Base-by-base conservation (phyloP, 2,329 filamentous ascomycete species). In the Diaporthe amygdali region DNA sequence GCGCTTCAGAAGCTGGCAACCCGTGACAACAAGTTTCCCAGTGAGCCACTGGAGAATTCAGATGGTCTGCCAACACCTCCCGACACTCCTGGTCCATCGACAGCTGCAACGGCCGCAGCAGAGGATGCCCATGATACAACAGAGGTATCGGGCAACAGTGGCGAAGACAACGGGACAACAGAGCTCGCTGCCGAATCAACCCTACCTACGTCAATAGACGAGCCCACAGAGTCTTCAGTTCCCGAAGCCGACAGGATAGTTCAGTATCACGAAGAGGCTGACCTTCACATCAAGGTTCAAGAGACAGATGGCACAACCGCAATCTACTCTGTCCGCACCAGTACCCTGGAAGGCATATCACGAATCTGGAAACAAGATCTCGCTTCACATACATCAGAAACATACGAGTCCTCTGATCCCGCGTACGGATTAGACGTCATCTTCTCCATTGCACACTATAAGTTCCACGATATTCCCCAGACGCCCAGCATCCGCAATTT, bases 371-470 rank as follows among this genome's bases (percentile, higher is more conserved):
- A 69, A 3, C 52, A 71, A 37, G 41, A 66, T 2, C 39, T 73
- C 30, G 64, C 63, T 5, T 30, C 70, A 20, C 59, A 15, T 32
- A 34, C 63, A 14, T 70, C 25, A 8, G 52, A 72, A 2, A 64
- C 73, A 39, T 14, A 49, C 12, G 68, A 63, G 27, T 20, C 37
- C 3, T 32, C 61, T 1, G 71, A 74, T 27, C 27, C 75, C n/a
- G 55, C 66, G 0, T 70, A 66, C 25, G 76, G 76, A 17, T 34
- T 77, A 15, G 73, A 75, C 20, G 44, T 75, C 20, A 41, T 77
- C 27, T 73, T 77, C 34, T 76, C 75, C 2, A 73, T 77, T 22
- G 73, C 73, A 12, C 76, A 77, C 51, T 75, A 74, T 69, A 75
- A 76, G 56, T 77, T 74, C 56, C 74, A 75, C 41, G 72, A 75